Evolutionary conservation across 2,329 filamentous ascomycete genomes (phyloP), one percentile per base, ranked within the genome.

Genomic region (Davidsoniella neocaledoniae): DNA sequence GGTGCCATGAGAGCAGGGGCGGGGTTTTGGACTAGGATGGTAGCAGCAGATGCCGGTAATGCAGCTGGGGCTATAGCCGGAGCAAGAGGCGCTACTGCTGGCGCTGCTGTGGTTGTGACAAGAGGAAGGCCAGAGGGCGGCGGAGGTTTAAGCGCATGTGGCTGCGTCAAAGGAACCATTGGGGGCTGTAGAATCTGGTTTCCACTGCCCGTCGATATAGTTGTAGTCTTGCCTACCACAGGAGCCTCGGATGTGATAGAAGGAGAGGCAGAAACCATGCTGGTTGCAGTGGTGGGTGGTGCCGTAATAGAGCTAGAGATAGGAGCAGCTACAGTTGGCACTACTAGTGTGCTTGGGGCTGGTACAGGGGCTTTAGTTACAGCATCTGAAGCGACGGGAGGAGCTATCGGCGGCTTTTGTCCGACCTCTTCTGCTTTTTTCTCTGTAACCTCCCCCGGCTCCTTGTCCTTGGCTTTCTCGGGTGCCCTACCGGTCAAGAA

Each of bases 401-500:
- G 3, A 21, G 40, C 17, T 10, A 43, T 25, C 10, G 40, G 10
- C 7, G 26, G 26, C 10, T 38, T 17, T 2, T 23, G 14, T 19
- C 46, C 25, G 19, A 16, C 2, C 12, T 46, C 17, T 37, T 26
- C 29, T 14, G 26, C 40, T n/a, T 50, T 42, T 36, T 39, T 40
- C 12, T 23, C 42, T 38, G 12, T 29, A 9, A 2, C 19, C 10
- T 25, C 39, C 39, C 43, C 23, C n/a, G 16, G 17, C 36, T 45
- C 41, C 17, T 46, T 21, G 9, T 46, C 17, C 29, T 36, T 16
- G 8, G 26, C 8, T 14, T 46, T 42, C 8, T 16, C n/a, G 4
- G 37, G 14, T 4, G 25, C 42, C 39, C 39, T 45, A 9, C 47
- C 50, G 5, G 37, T 63, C 39, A 72, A 54, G 61, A 94, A 96